Conservation (phyloP, 495 filamentous ascomycete species). For the Copromyces sp. region DNA sequence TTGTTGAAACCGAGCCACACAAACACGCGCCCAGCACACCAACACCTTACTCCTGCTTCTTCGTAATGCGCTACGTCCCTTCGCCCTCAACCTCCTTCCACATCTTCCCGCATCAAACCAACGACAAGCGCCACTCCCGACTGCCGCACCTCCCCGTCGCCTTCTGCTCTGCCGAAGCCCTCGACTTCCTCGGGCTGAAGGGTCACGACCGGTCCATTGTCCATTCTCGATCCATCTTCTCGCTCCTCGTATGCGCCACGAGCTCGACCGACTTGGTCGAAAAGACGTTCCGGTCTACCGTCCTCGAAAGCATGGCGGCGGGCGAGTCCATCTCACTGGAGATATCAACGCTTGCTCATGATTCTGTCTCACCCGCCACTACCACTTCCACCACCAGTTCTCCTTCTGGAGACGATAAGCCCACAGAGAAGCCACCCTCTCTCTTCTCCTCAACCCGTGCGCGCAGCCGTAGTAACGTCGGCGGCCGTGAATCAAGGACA, state of each 20-base stretch:
- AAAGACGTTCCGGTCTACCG: constrained; percentile 26
- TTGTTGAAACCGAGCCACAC: constrained; percentile 20
- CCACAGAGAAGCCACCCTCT: not conserved
- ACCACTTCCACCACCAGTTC: not conserved
- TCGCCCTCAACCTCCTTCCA: not conserved
- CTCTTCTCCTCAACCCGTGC: constrained; percentile 13
- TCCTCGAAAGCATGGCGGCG: constrained; percentile 27
- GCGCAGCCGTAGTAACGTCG: not conserved
- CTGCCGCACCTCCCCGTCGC: constrained; percentile 8
- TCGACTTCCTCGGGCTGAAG: constrained; percentile 34
- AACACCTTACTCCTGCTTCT: constrained; percentile 41
- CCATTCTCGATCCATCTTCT: constrained; percentile 39
- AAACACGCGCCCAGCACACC: constrained; percentile 14
- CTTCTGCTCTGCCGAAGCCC: constrained; percentile 21
- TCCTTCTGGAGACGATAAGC: not conserved
- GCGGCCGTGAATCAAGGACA: constrained; percentile 7
- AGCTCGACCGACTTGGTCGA: constrained; percentile 20
- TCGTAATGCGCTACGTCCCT: constrained; percentile 15
- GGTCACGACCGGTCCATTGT: constrained; percentile 23
- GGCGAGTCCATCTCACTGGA: constrained; percentile 25
- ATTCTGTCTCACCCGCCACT: not conserved
- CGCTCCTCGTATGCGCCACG: constrained; percentile 32
- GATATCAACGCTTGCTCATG: not conserved
- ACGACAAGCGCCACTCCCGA: not conserved
- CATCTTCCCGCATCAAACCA: not conserved